Conservation (phyloP, 2,329 filamentous ascomycete genomes). For the Cryphonectria nitschkei region DNA sequence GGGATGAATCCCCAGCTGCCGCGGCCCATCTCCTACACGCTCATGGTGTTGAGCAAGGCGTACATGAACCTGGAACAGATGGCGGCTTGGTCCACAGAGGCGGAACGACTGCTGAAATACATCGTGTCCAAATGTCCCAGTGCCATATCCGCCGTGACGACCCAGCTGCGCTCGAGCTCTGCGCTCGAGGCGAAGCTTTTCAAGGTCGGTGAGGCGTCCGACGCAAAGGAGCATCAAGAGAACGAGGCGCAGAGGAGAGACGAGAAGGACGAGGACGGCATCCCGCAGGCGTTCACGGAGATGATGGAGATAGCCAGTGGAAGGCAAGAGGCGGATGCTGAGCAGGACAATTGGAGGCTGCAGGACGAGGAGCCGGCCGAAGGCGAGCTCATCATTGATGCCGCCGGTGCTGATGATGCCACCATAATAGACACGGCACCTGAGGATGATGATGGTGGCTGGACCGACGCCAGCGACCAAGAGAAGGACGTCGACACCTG, state of each 20-base stretch:
- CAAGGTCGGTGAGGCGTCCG: constrained; percentile 15
- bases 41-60: constrained; percentile 53
- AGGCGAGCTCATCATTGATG: neutral
- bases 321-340: neutral
- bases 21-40: constrained; percentile 48
- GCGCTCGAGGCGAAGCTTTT: constrained; percentile 35
- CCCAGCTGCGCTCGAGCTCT: constrained; percentile 31
- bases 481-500: constrained; percentile 13
- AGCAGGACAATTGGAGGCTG: constrained; percentile 15
- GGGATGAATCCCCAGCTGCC: constrained; percentile 43
- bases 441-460: constrained; percentile 17
- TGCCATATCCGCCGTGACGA: constrained; percentile 46
- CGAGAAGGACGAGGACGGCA: neutral
- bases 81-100: constrained; percentile 52
- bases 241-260: neutral
- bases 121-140: constrained; percentile 47
- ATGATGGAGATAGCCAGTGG: constrained; percentile 22
- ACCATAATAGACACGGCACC: neutral
- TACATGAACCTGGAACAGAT: constrained; percentile 54
- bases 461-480: constrained; percentile 7
- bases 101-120: constrained; percentile 44
- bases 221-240: neutral
- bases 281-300: constrained; percentile 24
- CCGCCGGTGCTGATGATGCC: neutral
- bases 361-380: neutral